Percentiles rank a stretch among this genome's conserved stretches.
Conservation (phyloP, 345 rosid genomes). For the Passiflora organensis region DNA sequence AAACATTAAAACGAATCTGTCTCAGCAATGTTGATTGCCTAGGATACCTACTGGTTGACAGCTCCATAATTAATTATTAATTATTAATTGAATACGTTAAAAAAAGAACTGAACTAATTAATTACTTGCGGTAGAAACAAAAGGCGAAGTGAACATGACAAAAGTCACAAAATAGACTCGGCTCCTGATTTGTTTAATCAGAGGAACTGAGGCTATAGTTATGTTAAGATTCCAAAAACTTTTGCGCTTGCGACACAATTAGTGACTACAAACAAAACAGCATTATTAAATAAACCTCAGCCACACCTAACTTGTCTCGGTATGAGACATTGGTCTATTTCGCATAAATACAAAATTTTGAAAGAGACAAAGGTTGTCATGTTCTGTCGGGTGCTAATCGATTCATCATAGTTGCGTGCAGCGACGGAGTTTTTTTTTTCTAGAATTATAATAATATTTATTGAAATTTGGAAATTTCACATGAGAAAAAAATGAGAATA, state of each 20-base stretch:
- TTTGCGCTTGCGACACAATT: constrained; percentile 5
- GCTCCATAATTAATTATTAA: no score
- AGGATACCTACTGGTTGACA: no score
- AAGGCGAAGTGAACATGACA: not conserved
- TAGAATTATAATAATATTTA: no score
- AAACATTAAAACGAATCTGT: no score
- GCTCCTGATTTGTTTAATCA: constrained; percentile 5
- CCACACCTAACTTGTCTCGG: not conserved
- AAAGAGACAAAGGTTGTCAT: constrained; percentile 9
- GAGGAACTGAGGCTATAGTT: constrained; percentile 9
- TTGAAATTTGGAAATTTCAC: no score
- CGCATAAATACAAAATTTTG: constrained; percentile 2
- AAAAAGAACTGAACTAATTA: no score
- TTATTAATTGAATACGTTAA: no score
- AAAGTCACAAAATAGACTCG: constrained; percentile 3
- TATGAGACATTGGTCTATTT: not conserved
- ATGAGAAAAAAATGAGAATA: no score
- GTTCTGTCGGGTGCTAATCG: constrained; percentile 12
- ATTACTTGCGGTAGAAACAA: not conserved
- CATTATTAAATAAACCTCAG: not conserved
- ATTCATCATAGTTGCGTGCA: constrained; percentile 16
- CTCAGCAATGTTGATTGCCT: no score
- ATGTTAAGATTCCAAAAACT: constrained; percentile 22
- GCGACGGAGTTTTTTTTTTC: no score
- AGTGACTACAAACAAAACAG: not conserved